These are phyloP conservation scores for Cyclotella cryptica DNA, from an alignment of 108 stramenopile genomes.

Conservation along the genomic window DNA sequence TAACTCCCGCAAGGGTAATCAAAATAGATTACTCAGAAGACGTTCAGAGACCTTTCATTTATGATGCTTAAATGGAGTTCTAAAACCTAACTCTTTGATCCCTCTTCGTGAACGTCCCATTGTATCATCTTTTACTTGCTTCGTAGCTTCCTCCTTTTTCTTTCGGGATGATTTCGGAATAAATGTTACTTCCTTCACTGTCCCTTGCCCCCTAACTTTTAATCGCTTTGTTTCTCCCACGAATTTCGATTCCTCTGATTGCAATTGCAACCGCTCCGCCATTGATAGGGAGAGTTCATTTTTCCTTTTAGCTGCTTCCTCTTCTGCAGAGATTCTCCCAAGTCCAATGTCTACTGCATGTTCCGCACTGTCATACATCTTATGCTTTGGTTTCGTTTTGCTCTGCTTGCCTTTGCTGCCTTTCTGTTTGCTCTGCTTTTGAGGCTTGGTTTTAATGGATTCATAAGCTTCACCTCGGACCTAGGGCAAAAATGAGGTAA, in stretches of 20 bases:
- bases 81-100: slow-evolving; percentile 66
- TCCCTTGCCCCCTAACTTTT: slow-evolving; percentile 61
- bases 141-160: slow-evolving; percentile 48
- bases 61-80: slow-evolving; percentile 63
- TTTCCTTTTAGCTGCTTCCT: slow-evolving; percentile 55
- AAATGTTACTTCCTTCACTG: slow-evolving; percentile 76
- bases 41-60: slow-evolving; percentile 5
- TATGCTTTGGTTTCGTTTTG: slow-evolving; percentile 64
- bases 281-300: slow-evolving; percentile 73
- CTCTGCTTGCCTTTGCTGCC: slow-evolving; percentile 3
- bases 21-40: too few species aligned
- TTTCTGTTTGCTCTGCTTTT: slow-evolving; percentile 43
- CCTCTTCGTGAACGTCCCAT: slow-evolving; percentile 62
- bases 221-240: slow-evolving; percentile 55
- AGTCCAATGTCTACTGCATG: slow-evolving; percentile 67
- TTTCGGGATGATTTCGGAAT: slow-evolving; percentile 71
- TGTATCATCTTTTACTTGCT: slow-evolving; percentile 23
- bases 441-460: slow-evolving; percentile 43
- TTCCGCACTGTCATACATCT: slow-evolving; percentile 60
- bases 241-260: slow-evolving; percentile 56
- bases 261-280: slow-evolving; percentile 66
- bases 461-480: slow-evolving; percentile 80
- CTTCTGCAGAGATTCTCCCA: slow-evolving; percentile 51
- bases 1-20: too few species aligned
- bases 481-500: neutral